Evolutionary conservation across 1,284 basidiomycete genomes (phyloP), one percentile per base, ranked within the genome.

Genomic region (Pyrrhoderma lamaoense): DNA sequence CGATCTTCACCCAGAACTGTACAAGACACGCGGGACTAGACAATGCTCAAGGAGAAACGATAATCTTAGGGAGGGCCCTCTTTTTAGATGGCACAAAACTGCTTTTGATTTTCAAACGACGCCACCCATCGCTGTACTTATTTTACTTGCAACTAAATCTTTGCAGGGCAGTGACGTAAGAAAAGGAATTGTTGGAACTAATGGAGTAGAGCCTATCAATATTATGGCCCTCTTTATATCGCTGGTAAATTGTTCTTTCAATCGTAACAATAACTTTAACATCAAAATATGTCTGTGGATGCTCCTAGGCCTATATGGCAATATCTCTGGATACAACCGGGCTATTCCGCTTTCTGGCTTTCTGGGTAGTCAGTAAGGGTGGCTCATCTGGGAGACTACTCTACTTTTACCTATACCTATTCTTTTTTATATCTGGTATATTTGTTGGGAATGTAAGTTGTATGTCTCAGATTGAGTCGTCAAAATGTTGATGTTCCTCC

Each of bases 181-280:
- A 4, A 69, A 77, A 51, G 93, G 93, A 0, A 82, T 87, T 49
- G 70, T 86, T 21, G 86, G 86, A 18, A 70, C 76, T 0, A 84
- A 84, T 45, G 87, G 87, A 2, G 79, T 97, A 37, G 79, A 89
- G 58, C 94, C 95, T 0, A 90, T 94, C 61, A 92, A 96, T 65
- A 93, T 98, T 55, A 80, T 98, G 66, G 89, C 91, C 23, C 73
- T 98, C 3, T 97, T 98, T 69, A 82, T 93, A 58, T 89, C 88
- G 1, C 74, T 98, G 49, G 79, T 77, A 52, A 55, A 69, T 1
- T 52, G 9, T 9, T 51, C 11, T 38, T 45, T 14, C n/a, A 18
- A 11, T 19, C 21, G 34, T 8, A 22, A 70, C 50, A 64, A 60
- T 11, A 60, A 70, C 13, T n/a, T n/a, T n/a, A n/a, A n/a, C n/a